Base-by-base conservation (phyloP, 2,329 filamentous ascomycete species). In the Lojkania enalia region DNA sequence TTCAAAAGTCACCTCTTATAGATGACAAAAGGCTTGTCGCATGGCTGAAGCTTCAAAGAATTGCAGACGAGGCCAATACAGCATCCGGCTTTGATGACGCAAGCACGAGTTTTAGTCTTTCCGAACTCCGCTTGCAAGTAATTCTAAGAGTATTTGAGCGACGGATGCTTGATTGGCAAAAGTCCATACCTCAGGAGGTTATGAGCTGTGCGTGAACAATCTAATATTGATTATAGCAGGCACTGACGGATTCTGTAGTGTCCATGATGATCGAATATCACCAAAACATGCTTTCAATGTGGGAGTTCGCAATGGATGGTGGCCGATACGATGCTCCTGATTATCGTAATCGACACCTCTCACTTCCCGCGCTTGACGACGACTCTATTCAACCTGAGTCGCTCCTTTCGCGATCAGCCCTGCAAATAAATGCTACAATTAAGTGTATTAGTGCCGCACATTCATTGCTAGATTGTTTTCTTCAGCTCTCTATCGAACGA, bases 1-100 rank as follows among this genome's bases (percentile, higher is more conserved):
- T 69, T 2, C 53, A 62, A 18, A 66, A 65, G 35, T 69, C 65
- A 2, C 60, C 61, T 3, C 33, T 58, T 0, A 46, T 63, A n/a
- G 55, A 63, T 4, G 66, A 69, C 20, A 57, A 58, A 21, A 51
- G 60, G 14, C 53, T 61, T 5, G 44, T 64, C 1, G 63, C 65
- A 4, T 66, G 56, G 57, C 35, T 69, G 11, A 61, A 62, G 32
- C 49, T 69, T 3, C 65, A 69, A 45, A 54, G 65, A 15, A 68
- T 69, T 23, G 63, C 64, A 6, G 66, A 69, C 36, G 66, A 69
- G 49, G 63, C 65, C 3, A 63, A 65, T 18, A 67, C 63, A 3
- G 65, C 65, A 1, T 69, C 67, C 43, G 66, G 65, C 9, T 68
- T 69, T 19, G 66, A 69, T 32, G 66, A 69, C 31, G 64, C 64